phyloP scores from a whole-genome alignment of 2,329 filamentous ascomycete species.

The Cryphonectria parasitica region DNA sequence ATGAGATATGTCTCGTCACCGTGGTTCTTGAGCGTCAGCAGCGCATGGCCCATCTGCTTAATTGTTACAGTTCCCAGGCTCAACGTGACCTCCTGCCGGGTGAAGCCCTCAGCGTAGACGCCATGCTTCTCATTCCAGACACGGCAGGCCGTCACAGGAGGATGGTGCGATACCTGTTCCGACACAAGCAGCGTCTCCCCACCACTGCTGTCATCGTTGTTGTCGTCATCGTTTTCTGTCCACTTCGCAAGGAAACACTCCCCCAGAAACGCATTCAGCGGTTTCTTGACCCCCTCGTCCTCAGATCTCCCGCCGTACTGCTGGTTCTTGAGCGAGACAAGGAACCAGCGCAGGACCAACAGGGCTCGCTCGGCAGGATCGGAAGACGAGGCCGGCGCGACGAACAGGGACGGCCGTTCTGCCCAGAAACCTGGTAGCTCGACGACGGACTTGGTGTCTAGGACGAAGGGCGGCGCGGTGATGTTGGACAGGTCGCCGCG shows the following conservation, averaged over 20 bases:
- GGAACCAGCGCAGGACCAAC: constrained; percentile 53
- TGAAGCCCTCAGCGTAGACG: constrained; percentile 35
- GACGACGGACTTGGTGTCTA: constrained; percentile 57
- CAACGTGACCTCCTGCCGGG: constrained; percentile 35
- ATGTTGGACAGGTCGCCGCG: constrained; percentile 60
- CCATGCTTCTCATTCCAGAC: constrained; percentile 34
- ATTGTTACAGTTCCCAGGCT: constrained; percentile 32
- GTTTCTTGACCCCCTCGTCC: constrained; percentile 50
- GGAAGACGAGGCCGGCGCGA: constrained; percentile 46
- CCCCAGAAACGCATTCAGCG: constrained; percentile 53
- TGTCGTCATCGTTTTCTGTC: constrained; percentile 34
- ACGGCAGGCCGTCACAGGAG: constrained; percentile 36
- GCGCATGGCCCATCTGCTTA: constrained; percentile 34
- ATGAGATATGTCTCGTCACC: constrained; percentile 35
- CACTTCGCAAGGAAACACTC: constrained; percentile 49
- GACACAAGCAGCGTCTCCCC: constrained; percentile 32
- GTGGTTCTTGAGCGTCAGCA: constrained; percentile 41
- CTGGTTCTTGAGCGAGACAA: constrained; percentile 50
- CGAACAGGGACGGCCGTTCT: constrained; percentile 55
- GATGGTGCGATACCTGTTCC: constrained; percentile 39
- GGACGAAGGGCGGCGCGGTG: constrained; percentile 59
- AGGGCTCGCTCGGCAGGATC: constrained; percentile 46
- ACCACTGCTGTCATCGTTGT: background rate
- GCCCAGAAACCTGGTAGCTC: constrained; percentile 62
- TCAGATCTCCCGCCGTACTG: constrained; percentile 40